Percentiles rank a stretch among this genome's conserved stretches.
Conservation (phyloP, 306 rosid genomes). For the Dryas drummondii region DNA sequence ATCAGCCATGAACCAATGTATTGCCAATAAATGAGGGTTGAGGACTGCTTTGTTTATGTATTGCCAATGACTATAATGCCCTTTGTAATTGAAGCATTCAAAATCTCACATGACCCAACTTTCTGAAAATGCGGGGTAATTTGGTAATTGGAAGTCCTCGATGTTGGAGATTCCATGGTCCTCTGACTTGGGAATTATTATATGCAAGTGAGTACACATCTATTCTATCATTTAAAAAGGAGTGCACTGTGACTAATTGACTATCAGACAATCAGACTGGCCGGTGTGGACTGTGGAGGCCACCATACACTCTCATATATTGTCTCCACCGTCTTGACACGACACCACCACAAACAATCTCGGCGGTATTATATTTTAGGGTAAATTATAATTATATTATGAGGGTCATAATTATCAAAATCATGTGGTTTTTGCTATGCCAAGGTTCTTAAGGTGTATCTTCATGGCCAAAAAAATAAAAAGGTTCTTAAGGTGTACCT, state of each 20-base stretch:
- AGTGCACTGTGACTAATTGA: too few relatives aligned
- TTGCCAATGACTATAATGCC: not conserved
- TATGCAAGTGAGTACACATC: not conserved
- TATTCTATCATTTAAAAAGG: too few relatives aligned
- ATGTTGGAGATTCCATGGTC: not conserved
- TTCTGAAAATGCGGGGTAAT: not conserved
- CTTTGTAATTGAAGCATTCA: not conserved
- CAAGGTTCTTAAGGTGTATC: too few relatives aligned
- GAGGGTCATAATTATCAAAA: too few relatives aligned
- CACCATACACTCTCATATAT: not conserved
- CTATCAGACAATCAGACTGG: not conserved
- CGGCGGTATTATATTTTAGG: too few relatives aligned
- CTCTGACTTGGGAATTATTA: not conserved
- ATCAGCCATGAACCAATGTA: not conserved
- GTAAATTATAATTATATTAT: too few relatives aligned
- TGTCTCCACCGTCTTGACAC: not conserved
- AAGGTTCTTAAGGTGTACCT: too few relatives aligned
- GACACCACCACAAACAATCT: not conserved
- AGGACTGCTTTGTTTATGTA: too few relatives aligned
- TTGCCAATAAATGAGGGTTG: too few relatives aligned
- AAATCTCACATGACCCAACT: not conserved
- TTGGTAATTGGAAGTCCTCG: not conserved
- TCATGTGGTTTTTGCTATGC: too few relatives aligned
- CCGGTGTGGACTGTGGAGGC: not conserved
- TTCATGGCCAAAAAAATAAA: too few relatives aligned